Evolutionary conservation across 2,329 filamentous ascomycete species (phyloP), one percentile per base, ranked within the genome.

Genomic region (Zalaria obscura): DNA sequence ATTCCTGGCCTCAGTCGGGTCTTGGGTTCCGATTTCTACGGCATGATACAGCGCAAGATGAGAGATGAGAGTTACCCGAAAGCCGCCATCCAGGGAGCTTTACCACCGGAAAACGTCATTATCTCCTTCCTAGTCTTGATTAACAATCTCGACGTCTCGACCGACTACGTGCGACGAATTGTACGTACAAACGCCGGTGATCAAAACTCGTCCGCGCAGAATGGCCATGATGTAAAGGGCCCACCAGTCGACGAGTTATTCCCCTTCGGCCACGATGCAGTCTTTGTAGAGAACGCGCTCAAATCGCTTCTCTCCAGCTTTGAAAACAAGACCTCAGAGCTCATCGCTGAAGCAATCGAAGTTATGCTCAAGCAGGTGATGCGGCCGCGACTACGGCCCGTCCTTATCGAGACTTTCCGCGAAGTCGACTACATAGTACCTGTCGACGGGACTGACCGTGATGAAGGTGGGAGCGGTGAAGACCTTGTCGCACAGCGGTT

Each of bases 21-120:
- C 1, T 73, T 98, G 3, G 78, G 82, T 27, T 78, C 79, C 3
- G 91, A 98, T 59, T 98, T 96, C 57, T 80, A 96, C 49, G 85
- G 86, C 53, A 95, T 98, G 87, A 80, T 94, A 33, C 89, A 96
- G 60, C 80, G 89, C 44, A 94, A 93, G 63, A 96, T 98, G 91
- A 78, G 87, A 36, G 87, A 96, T 57, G 91, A 98, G 60, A 83
- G 80, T 47, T 96, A 95, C 55, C 91, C 89, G 0, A 85, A 82
- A 54, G 71, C 85, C 2, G 66, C 76, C 0, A 75, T 88, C 1
- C 80, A 86, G 58, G 87, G 87, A 33, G 82, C 78, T 1, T 72
- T 88, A 36, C 89, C 89, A 1, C 85, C 88, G 0, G 91, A 98
- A 59, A 79, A 87, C 52, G 85, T 81, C 51, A 83, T 95, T 48